A percentile compares a stretch with the other conserved stretches of the same genome.
phyloP scores from a whole-genome alignment of 2,329 filamentous ascomycete genomes.

The Fusarium nodosum region DNA sequence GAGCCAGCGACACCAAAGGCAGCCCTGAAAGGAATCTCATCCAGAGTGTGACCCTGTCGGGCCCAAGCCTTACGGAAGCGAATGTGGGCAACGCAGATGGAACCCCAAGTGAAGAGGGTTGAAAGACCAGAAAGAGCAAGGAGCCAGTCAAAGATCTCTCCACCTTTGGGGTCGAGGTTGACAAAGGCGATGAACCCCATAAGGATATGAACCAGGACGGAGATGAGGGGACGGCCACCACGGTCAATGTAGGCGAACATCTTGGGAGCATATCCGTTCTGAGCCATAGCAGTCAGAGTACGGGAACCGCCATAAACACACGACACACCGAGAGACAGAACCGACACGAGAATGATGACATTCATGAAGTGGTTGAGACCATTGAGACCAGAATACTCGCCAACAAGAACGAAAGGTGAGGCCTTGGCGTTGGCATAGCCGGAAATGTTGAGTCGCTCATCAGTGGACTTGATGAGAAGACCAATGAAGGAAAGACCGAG shows the following conservation, averaged over 20 bases:
- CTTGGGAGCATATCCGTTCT: conserved; percentile 68
- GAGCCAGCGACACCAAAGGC: conserved; percentile 73
- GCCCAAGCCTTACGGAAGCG: conserved; percentile 74
- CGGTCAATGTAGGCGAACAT: conserved; percentile 67
- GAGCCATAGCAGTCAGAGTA: conserved; percentile 67
- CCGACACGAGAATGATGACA: conserved; percentile 66
- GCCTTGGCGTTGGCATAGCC: conserved; percentile 51
- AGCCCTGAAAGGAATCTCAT: conserved; percentile 76
- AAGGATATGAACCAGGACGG: conserved; percentile 60
- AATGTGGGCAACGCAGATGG: conserved; percentile 73
- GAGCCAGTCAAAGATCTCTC: conserved; percentile 73
- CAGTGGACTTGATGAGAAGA: conserved; percentile 60
- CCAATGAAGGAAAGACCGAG: conserved; percentile 64
- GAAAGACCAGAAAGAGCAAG: conserved; percentile 73
- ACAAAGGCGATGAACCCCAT: conserved; percentile 66
- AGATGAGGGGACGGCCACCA: conserved; percentile 63
- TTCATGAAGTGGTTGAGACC: conserved; percentile 68
- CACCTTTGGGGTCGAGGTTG: conserved; percentile 61
- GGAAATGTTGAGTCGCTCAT: conserved; percentile 57
- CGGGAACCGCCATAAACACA: conserved; percentile 68
- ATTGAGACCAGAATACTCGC: conserved; percentile 62
- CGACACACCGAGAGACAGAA: conserved; percentile 68
- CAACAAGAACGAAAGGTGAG: conserved; percentile 67
- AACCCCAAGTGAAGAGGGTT: conserved; percentile 75
- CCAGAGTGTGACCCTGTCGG: conserved; percentile 69